Evolutionary conservation across 2,329 filamentous ascomycete species (phyloP), one percentile per base, ranked within the genome.

Genomic region (Epichloe hybrida): DNA sequence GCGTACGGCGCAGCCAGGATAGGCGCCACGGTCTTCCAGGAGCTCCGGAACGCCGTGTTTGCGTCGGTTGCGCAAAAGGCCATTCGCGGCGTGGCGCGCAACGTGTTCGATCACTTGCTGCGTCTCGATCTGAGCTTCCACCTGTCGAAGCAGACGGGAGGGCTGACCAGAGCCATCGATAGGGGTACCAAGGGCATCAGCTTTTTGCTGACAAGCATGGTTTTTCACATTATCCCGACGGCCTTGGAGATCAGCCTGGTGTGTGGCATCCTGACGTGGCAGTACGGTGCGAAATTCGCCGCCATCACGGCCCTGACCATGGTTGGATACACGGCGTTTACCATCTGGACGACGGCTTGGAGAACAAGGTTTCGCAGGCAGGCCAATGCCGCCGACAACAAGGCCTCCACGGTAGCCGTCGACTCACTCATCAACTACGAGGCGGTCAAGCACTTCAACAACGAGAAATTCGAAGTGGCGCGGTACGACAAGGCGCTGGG

Each of bases 381-480:
- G 67, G 89, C 93, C 39, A 98, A 98, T 64, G 88, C 89, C 5
- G 94, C 93, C 0, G 94, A 98, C 60, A 98, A 97, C 68, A 88
- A 83, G 64, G 93, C 88, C 0, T 94, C 91, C 1, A 97, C 91
- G 0, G 88, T 97, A 7, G 91, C 91, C 0, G 90, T 97, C 1
- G 93, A 98, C 69, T 95, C 90, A 0, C 72, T 98, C 48, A 95
- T 98, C 73, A 98, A 98, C 71, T 98, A 96, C 62, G 93, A 98
- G 68, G 91, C 94, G 13, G 93, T 98, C 63, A 98, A 98, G 69
- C 95, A 97, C 71, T 98, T 97, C 72, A 98, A 98, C 72, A 98
- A 98, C 62, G 94, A 98, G 64, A 88, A 86, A 57, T 97, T 89
- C 57, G 93, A 98, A 70, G 88, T 95, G 42, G 77, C 79, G 35